Conservation (phyloP, 352 stramenopile genomes). For the Phytophthora sp. region DNA sequence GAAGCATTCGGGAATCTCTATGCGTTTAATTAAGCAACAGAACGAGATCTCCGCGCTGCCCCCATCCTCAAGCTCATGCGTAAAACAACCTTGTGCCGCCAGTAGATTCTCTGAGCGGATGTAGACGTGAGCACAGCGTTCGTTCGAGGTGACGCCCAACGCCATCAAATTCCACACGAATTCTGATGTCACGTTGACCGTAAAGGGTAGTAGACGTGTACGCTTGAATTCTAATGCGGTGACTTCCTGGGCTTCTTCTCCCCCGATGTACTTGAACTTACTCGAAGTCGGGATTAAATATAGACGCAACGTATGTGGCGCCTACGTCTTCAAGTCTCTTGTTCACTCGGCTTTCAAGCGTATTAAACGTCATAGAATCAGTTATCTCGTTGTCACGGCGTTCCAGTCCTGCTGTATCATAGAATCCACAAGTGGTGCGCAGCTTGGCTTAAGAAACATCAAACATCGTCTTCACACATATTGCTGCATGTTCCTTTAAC, state of each 20-base stretch:
- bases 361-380: neutral
- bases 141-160: neutral
- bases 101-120: conserved; percentile 1
- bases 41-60: neutral
- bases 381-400: neutral
- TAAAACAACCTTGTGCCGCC: neutral
- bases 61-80: neutral
- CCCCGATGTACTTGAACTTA: conserved; percentile 1
- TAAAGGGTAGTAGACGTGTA: conserved; percentile 6
- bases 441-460: neutral
- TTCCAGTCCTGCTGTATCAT: neutral
- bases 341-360: neutral
- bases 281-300: neutral
- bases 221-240: conserved; percentile 4
- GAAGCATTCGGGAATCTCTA: neutral
- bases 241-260: neutral
- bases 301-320: neutral
- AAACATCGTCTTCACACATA: neutral
- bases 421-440: neutral
- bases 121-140: neutral
- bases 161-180: conserved; percentile 6
- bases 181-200: neutral
- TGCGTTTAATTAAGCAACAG: neutral
- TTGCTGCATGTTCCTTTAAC: neutral
- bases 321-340: neutral